phyloP scores from a whole-genome alignment of 2,329 filamentous ascomycete genomes.

The Alternaria ventricosa region DNA sequence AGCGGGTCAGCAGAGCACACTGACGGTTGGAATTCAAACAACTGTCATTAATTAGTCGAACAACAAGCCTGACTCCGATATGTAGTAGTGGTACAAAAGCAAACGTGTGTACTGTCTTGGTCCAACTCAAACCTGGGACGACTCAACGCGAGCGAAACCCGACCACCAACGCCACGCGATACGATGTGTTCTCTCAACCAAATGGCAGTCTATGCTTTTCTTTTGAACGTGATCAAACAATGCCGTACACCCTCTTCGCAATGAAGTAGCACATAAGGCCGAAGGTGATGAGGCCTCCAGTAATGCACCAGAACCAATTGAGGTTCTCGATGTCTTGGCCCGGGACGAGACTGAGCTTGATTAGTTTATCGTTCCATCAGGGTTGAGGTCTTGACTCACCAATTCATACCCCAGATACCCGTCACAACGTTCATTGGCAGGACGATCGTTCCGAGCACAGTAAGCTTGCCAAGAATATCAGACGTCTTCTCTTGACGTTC shows the following conservation, averaged over 20 bases:
- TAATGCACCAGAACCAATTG: conserved; percentile 63
- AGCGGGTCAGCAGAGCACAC: background rate
- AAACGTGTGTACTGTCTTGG: background rate
- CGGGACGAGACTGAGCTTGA: conserved; percentile 69
- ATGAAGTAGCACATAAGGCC: conserved; percentile 80
- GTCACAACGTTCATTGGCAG: conserved; percentile 99
- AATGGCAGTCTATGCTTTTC: background rate
- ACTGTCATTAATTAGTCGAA: background rate
- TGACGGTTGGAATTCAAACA: background rate
- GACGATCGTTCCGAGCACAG: conserved; percentile 94
- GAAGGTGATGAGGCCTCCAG: conserved; percentile 77
- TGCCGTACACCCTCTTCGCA: conserved; percentile 70
- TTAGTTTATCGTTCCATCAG: conserved; percentile 5
- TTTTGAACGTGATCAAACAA: conserved; percentile 28
- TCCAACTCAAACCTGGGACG: background rate
- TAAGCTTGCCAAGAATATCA: conserved; percentile 92
- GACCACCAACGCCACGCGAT: conserved; percentile 4
- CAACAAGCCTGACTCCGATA: background rate
- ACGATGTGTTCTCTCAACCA: background rate
- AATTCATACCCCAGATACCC: conserved; percentile 97
- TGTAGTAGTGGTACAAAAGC: background rate
- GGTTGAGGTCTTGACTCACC: conserved; percentile 21
- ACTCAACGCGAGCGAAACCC: background rate
- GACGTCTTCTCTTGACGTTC: conserved; percentile 95
- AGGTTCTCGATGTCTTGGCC: conserved; percentile 81